Conservation (phyloP, 2,329 filamentous ascomycete species). For the Penicillium sp. region DNA sequence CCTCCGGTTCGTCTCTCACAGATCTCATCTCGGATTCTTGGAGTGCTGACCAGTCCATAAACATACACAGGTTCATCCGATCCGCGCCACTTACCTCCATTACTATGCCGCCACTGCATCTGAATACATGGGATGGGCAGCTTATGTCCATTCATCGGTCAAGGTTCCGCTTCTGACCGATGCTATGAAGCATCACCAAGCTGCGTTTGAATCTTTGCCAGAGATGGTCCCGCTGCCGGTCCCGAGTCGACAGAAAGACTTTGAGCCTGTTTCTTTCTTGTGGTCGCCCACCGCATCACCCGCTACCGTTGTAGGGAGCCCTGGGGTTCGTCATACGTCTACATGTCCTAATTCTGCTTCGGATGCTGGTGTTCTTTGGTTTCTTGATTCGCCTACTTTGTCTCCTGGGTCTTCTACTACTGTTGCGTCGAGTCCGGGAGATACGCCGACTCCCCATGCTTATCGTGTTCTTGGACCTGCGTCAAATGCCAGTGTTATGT, state of each 20-base stretch:
- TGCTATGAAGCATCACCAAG: slow-evolving; percentile 41
- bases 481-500: not conserved
- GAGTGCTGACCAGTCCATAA: slow-evolving; percentile 2
- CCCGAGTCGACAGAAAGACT: not conserved
- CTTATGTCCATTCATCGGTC: slow-evolving; percentile 44
- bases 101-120: slow-evolving; percentile 48
- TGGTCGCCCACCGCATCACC: not conserved
- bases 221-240: slow-evolving; percentile 5
- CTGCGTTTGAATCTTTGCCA: slow-evolving; percentile 32
- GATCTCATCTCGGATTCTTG: not conserved
- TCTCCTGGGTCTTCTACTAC: not conserved
- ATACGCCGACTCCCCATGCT: not conserved
- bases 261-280: not conserved
- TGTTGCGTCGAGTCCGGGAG: not conserved
- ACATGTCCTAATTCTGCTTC: not conserved
- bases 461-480: not conserved
- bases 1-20: slow-evolving; percentile 25
- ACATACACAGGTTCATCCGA: slow-evolving; percentile 31
- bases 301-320: not conserved
- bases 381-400: not conserved
- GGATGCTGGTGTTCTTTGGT: not conserved
- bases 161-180: slow-evolving; percentile 43
- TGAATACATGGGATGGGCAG: slow-evolving; percentile 46
- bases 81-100: slow-evolving; percentile 41
- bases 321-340: not conserved